Conservation (phyloP, 129 eudicot species). For the Arctium minus region DNA sequence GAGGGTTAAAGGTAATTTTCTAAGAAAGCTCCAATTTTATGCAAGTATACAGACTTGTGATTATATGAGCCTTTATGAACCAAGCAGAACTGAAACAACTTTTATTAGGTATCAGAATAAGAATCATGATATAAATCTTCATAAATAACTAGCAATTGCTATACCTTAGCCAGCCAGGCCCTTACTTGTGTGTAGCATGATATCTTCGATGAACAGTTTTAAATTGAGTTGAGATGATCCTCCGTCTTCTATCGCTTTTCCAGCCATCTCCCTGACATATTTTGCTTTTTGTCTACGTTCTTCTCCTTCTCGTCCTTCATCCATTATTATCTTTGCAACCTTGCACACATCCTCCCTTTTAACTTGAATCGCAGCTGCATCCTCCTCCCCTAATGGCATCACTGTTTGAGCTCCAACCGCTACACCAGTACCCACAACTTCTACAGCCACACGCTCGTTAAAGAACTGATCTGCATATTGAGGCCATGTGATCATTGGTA, state of each 20-base stretch:
- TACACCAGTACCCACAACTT: conserved; percentile 29
- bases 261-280: conserved; percentile 23
- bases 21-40: too few species aligned
- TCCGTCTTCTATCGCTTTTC: conserved; percentile 24
- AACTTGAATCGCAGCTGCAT: conserved; percentile 12
- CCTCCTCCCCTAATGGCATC: conserved; percentile 21
- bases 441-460: conserved; percentile 28
- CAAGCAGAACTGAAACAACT: background rate
- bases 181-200: conserved; percentile 22
- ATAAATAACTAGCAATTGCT: conserved; percentile 17
- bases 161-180: conserved; percentile 14
- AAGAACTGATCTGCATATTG: conserved; percentile 39
- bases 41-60: background rate
- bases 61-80: background rate
- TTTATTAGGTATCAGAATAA: background rate
- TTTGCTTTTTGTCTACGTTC: conserved; percentile 18
- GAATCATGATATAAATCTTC: conserved; percentile 12
- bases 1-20: too few species aligned
- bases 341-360: conserved; percentile 29
- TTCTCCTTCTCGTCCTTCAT: conserved; percentile 25
- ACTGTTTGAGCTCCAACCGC: conserved; percentile 24
- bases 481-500: conserved; percentile 51
- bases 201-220: conserved; percentile 26
- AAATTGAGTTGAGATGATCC: conserved; percentile 33
- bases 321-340: conserved; percentile 21